Evolutionary conservation across 495 filamentous ascomycete genomes (phyloP), one percentile per base, ranked within the genome.

Genomic region (Lasiosphaeris hirsuta): DNA sequence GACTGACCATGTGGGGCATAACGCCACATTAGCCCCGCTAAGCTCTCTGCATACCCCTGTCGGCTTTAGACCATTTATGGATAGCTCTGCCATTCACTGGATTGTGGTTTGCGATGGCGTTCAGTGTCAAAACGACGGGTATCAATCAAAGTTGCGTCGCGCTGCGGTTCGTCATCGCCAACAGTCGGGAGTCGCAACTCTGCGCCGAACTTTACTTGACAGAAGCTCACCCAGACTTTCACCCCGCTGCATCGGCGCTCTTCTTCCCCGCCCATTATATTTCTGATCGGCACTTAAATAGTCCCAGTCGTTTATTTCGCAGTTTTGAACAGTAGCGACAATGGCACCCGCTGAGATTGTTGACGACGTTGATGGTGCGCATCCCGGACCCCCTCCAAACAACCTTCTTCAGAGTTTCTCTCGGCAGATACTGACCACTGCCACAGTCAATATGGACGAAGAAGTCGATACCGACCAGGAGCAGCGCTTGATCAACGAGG

Each of bases 401-500:
- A 5, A 5, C 37, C 13, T 10, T 30, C 39, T 1, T 6, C 17
- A 33, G 14, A 17, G 5, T 11, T 18, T 36, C 38, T 36, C 38
- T n/a, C 39, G 19, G 17, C 37, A 7, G 10, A 35, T 17, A 37
- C 59, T 63, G 59, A 68, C 42, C 37, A 19, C 38, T 8, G 8
- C 18, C 35, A 17, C 66, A 82, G 79, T 78, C 74, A 80, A 72
- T 51, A 78, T 72, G 68, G 75, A 86, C 57, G 80, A 84, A 43
- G 86, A 91, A 60, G 87, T 90, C 51, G 88, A 91, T 57, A 81
- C 84, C 65, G 84, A 86, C 34, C 82, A 72, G 53, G 77, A 80
- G 63, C 78, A 96, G 67, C 90, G 95, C 72, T 85, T 94, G 46
- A 88, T 97, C 72, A 98, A 98, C 62, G 94, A 98, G 79, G 89